Conservation (phyloP, 495 filamentous ascomycete species). For the Penicillium lagena region DNA sequence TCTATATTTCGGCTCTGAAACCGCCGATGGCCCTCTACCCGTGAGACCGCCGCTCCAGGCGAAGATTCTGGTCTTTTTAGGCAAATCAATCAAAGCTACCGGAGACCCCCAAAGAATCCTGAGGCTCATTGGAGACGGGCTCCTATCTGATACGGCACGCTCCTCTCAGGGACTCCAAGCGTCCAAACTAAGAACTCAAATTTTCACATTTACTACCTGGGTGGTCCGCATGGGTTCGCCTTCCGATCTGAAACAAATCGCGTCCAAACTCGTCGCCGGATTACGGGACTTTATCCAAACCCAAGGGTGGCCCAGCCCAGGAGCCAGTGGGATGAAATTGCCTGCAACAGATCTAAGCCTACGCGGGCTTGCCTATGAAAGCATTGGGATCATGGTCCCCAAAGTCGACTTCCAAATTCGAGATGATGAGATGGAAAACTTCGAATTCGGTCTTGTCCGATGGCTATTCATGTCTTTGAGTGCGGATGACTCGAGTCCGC, state of each 20-base stretch:
- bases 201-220: constrained; percentile 89
- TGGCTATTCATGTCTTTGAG: constrained; percentile 81
- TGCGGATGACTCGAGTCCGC: constrained; percentile 67
- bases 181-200: constrained; percentile 67
- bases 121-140: constrained; percentile 60
- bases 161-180: constrained; percentile 59
- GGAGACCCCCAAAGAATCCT: constrained; percentile 58
- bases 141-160: constrained; percentile 42
- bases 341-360: constrained; percentile 58
- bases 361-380: constrained; percentile 74
- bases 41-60: constrained; percentile 66
- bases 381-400: constrained; percentile 70
- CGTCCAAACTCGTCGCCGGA: constrained; percentile 61
- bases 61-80: constrained; percentile 65
- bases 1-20: constrained; percentile 55
- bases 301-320: constrained; percentile 75
- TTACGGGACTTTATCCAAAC: constrained; percentile 68
- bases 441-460: constrained; percentile 54
- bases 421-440: constrained; percentile 32
- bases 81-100: constrained; percentile 66
- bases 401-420: constrained; percentile 32
- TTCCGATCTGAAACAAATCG: constrained; percentile 54
- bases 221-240: constrained; percentile 66
- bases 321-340: constrained; percentile 33
- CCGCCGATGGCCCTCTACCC: constrained; percentile 37